Evolutionary conservation across 495 filamentous ascomycete species (phyloP), one percentile per base, ranked within the genome.

Genomic region (Xylaria curta): DNA sequence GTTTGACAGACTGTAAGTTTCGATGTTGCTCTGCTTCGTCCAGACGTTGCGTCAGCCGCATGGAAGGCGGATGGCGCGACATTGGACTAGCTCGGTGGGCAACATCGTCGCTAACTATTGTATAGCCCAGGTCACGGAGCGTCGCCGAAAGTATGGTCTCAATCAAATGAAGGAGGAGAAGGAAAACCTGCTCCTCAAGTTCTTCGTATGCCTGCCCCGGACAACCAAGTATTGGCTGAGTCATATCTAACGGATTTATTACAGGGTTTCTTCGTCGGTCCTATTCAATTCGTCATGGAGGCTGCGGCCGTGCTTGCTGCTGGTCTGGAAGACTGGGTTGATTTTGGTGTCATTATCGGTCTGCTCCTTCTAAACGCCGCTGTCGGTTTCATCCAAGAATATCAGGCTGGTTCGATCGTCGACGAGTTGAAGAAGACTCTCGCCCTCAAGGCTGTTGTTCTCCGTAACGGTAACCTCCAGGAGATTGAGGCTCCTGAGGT

Each of bases 261-360:
- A 2, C 63, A 79, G 77, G 77, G 82, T 70, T 96, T 91, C 84
- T 97, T 97, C 83, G 86, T 94, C 74, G 94, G 94, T 72, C 94
- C 94, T 42, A 95, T 97, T 76, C 94, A 97, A 79, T 94, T 94
- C 82, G 94, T 97, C 78, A 97, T 97, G 94, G 92, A 95, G 91
- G 87, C 87, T 78, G 91, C 93, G 49, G 90, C 90, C 64, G 80
- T 94, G 70, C 86, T 95, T 69, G 93, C 94, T 74, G 91, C 90
- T 70, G 91, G 91, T 88, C 87, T 97, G 64, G 80, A 92, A 82
- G 91, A 93, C 78, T 93, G 91, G 91, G 89, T 93, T 76, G 91
- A 93, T 82, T 91, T 93, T 77, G 91, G 91, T 88, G 91, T 93
- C 80, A 93, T 93, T 74, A 90, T 89, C 82, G 91, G 81, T 76